A percentile compares a stretch with the other conserved stretches of the same genome.
Evolutionary conservation across 257 asterid genomes (phyloP).

Genomic region (Osmanthus fragrans): DNA sequence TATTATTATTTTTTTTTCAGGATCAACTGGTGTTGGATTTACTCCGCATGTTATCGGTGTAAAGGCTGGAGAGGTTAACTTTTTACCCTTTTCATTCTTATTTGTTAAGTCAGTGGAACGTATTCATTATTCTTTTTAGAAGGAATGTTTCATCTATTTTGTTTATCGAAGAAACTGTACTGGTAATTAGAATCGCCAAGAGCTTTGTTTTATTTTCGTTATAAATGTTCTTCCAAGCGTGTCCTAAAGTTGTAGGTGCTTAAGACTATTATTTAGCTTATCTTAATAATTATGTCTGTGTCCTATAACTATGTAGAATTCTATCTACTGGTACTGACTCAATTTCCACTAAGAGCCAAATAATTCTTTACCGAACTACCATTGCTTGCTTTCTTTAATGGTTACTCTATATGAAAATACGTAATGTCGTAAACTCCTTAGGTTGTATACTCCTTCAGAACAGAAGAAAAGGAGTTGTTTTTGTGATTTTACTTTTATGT

Average conservation of each 20-base stretch:
- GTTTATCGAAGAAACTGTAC: neutral
- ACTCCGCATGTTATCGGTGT: conserved; percentile 50
- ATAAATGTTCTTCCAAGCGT: neutral
- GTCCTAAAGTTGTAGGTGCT: neutral
- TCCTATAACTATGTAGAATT: neutral
- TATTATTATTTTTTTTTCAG: too few species aligned
- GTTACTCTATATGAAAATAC: neutral
- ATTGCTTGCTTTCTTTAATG: neutral
- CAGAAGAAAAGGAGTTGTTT: neutral
- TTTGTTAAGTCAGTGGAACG: neutral
- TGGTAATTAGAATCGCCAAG: neutral
- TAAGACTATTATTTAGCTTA: neutral
- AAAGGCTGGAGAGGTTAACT: conserved; percentile 51
- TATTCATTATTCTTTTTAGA: neutral
- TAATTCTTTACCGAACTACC: neutral
- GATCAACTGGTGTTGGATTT: conserved; percentile 49
- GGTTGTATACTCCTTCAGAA: neutral
- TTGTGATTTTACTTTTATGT: neutral
- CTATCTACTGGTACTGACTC: neutral
- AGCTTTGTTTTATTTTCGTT: neutral
- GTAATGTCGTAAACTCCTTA: neutral
- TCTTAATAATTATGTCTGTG: neutral
- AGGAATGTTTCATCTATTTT: neutral
- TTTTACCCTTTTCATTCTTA: neutral
- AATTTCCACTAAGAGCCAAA: neutral